Percentiles rank a stretch among this genome's conserved stretches.
Conservation (phyloP, 2,329 filamentous ascomycete species). For the Sphaerulina musiva region DNA sequence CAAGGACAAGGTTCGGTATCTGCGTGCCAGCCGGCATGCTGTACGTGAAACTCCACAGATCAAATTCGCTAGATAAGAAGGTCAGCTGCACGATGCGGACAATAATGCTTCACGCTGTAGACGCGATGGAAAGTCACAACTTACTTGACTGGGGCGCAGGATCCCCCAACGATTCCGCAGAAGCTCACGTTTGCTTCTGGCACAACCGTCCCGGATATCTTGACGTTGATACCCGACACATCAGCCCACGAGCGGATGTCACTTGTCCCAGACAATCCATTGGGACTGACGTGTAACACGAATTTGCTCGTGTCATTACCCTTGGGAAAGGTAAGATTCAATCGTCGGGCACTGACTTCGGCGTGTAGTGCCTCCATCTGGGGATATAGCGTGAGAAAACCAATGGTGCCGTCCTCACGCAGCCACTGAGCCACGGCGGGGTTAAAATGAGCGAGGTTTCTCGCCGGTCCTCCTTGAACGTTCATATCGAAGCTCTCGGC, state of each 20-base stretch:
- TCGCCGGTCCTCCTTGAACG: constrained; percentile 50
- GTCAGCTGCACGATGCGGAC: neutral
- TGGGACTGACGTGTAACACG: constrained; percentile 14
- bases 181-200: constrained; percentile 12
- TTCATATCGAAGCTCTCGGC: constrained; percentile 53
- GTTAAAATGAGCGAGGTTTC: constrained; percentile 50
- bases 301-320: constrained; percentile 37
- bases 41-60: constrained; percentile 20
- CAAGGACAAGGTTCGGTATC: constrained; percentile 15
- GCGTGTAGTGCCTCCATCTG: constrained; percentile 12
- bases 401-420: constrained; percentile 20
- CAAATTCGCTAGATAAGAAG: constrained; percentile 14
- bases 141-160: constrained; percentile 18
- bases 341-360: constrained; percentile 14
- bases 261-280: constrained; percentile 13
- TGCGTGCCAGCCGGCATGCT: constrained; percentile 14
- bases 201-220: constrained; percentile 11
- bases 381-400: constrained; percentile 28
- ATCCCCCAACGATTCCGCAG: constrained; percentile 16
- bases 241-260: constrained; percentile 15
- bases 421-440: constrained; percentile 57
- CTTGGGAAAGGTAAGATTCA: constrained; percentile 50
- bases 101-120: neutral
- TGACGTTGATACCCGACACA: constrained; percentile 10
- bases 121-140: neutral